Base-by-base conservation (phyloP, 345 rosid species). In the Moringa oleifera region DNA sequence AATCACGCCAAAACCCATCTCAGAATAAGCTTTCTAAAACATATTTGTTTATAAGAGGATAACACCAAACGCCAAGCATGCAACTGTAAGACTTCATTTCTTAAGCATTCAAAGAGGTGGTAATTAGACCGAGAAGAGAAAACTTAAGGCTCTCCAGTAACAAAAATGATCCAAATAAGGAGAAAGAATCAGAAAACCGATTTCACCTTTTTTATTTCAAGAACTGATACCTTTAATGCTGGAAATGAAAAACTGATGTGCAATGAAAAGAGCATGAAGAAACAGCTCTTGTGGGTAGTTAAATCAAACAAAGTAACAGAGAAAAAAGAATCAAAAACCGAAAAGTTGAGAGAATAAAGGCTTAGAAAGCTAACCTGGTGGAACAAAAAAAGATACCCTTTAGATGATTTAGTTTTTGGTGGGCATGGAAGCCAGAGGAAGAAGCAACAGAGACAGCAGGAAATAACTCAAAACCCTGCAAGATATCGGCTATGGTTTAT, bases 361-460 rank as follows among this genome's bases (percentile, higher is more conserved):
- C 2, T 11, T 41, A 41, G 12, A 9, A 15, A 5, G 47, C 47
- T 41, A 41, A 41, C 47, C 47, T 41, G 47, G 17, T 41, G 12
- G 47, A 41, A 41, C 47, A 41, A 41, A 1, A 5, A 41, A 11
- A 11, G 37, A 5, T n/a, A n/a, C n/a, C n/a, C 33, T 28, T 41
- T 7, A 41, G 47, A 41, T 41, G 47, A 4, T 33, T 41, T 41
- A 7, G 47, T 1, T 41, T 41, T 11, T 41, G 47, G 47, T 16
- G 47, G 6, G 13, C 12, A 1, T 23, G 1, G 51, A 41, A 25
- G 36, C 19, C 18, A 21, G 17, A 46, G 23, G 33, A 20, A 56
- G 55, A 65, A 46, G 51, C 22, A 53, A 53, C 67, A 23, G 67
- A 61, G 16, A 28, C n/a, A 28, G 18, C 46, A 18, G 8, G 8